Conservation (phyloP, 768 basidiomycete genomes). For the Psilocybe cyanescens region DNA sequence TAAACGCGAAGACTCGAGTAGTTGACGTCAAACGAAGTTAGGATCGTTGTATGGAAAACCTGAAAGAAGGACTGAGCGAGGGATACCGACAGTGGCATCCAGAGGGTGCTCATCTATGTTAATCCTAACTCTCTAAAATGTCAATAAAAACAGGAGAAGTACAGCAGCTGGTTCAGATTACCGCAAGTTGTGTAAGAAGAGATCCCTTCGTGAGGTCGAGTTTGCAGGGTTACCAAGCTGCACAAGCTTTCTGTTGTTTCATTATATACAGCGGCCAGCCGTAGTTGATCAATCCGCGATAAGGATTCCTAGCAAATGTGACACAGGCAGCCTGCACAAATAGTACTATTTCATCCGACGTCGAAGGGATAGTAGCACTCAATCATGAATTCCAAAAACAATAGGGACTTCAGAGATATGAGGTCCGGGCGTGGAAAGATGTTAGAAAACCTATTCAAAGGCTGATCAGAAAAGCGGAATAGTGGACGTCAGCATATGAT, state of each 20-base stretch:
- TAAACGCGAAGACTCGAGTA: too few species aligned
- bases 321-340: slow-evolving; percentile 45
- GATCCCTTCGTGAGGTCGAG: slow-evolving; percentile 18
- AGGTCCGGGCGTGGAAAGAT: slow-evolving; percentile 35
- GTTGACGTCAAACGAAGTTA: too few species aligned
- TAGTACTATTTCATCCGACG: slow-evolving; percentile 30
- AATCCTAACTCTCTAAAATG: too few species aligned
- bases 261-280: slow-evolving; percentile 22
- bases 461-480: too few species aligned
- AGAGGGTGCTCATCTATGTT: too few species aligned
- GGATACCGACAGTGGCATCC: too few species aligned
- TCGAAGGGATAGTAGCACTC: slow-evolving; percentile 25
- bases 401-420: slow-evolving; percentile 43
- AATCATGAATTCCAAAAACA: slow-evolving; percentile 39
- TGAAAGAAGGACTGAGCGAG: too few species aligned
- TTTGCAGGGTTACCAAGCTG: slow-evolving; percentile 24
- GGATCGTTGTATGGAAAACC: too few species aligned
- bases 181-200: slow-evolving; percentile 14
- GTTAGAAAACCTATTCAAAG: slow-evolving; percentile 37
- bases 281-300: slow-evolving; percentile 28
- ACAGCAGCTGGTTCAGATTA: slow-evolving; percentile 2
- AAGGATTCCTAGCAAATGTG: slow-evolving; percentile 43
- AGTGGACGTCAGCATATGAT: too few species aligned
- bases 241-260: slow-evolving; percentile 16
- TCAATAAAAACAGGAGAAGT: neutral